A percentile compares a stretch with the other conserved stretches of the same genome.
Evolutionary conservation across 2,329 filamentous ascomycete genomes (phyloP).

Genomic region (Apiospora arundinis): DNA sequence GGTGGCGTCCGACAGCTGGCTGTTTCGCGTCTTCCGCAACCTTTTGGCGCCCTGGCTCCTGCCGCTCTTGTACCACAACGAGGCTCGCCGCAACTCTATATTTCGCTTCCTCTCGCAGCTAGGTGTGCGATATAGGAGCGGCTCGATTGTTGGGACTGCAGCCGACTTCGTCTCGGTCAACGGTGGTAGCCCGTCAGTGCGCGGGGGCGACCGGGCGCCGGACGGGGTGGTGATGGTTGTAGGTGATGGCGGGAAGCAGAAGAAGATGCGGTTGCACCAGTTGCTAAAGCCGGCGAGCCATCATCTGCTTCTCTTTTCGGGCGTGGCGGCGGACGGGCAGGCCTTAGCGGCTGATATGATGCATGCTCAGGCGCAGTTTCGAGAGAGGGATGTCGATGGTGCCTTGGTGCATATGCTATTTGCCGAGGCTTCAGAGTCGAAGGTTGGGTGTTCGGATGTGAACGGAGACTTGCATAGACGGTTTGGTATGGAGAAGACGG

Average conservation of each 20-base stretch:
- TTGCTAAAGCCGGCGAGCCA: conserved; percentile 32
- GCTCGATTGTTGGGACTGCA: conserved; percentile 43
- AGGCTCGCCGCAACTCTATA: conserved; percentile 29
- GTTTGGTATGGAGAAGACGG: conserved; percentile 34
- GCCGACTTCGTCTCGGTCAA: conserved; percentile 29
- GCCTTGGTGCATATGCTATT: conserved; percentile 32
- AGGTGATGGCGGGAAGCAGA: conserved; percentile 15
- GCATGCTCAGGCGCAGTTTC: conserved; percentile 29
- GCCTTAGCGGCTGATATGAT: conserved; percentile 28
- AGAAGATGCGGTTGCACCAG: conserved; percentile 33
- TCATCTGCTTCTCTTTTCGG: conserved; percentile 38
- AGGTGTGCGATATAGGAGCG: conserved; percentile 49
- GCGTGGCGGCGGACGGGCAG: conserved; percentile 25
- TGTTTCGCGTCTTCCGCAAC: conserved; percentile 47
- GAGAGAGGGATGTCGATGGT: conserved; percentile 22
- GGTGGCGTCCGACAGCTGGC: conserved; percentile 43
- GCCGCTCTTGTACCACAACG: conserved; percentile 40
- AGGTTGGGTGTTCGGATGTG: conserved; percentile 31
- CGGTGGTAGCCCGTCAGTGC: conserved; percentile 38
- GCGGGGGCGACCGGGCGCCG: conserved; percentile 54
- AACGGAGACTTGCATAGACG: conserved; percentile 32
- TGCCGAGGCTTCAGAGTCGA: conserved; percentile 22
- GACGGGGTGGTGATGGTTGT: conserved; percentile 41
- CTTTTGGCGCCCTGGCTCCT: conserved; percentile 45
- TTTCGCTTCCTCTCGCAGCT: conserved; percentile 50